Percentiles rank a stretch among this genome's conserved stretches.
Conservation (phyloP, 2,329 filamentous ascomycete species). For the Cercospora sp. region DNA sequence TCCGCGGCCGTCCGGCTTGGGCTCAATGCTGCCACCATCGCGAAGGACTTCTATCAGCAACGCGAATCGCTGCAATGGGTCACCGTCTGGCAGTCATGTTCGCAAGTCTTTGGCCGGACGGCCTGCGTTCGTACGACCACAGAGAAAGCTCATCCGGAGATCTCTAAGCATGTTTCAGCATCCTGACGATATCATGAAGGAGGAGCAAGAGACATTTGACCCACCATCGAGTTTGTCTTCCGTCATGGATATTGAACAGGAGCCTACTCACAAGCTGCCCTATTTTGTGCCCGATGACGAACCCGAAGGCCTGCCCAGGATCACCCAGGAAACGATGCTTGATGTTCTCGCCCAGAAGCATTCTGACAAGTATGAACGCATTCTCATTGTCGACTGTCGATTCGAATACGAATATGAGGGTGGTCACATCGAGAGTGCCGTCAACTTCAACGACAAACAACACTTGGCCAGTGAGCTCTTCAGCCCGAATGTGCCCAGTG, state of each 20-base stretch:
- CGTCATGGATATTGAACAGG: conserved; percentile 80
- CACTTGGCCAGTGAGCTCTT: conserved; percentile 78
- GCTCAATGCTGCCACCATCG: conserved; percentile 59
- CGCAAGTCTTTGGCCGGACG: conserved; percentile 62
- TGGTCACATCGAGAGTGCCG: conserved; percentile 86
- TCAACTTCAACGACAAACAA: conserved; percentile 98
- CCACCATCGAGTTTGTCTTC: conserved; percentile 60
- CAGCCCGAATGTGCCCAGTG: conserved; percentile 45
- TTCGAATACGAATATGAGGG: conserved; percentile 99
- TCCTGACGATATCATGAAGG: conserved; percentile 81
- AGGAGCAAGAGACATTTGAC: conserved; percentile 64
- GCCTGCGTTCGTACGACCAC: conserved; percentile 62
- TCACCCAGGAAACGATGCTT: conserved; percentile 76
- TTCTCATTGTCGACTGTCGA: conserved; percentile 89
- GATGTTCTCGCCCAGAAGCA: conserved; percentile 86
- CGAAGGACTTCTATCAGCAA: conserved; percentile 66
- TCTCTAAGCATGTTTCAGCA: conserved; percentile 98
- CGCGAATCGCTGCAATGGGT: conserved; percentile 66
- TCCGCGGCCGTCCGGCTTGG: conserved; percentile 56
- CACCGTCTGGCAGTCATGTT: conserved; percentile 68
- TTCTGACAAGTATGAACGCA: conserved; percentile 71
- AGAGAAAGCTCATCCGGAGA: conserved; percentile 84
- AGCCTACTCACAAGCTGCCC: conserved; percentile 72
- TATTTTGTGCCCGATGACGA: conserved; percentile 80
- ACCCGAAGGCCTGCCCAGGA: conserved; percentile 83